Conservation (phyloP, 83 land plant genomes). For the Isoetes engelmannii region DNA sequence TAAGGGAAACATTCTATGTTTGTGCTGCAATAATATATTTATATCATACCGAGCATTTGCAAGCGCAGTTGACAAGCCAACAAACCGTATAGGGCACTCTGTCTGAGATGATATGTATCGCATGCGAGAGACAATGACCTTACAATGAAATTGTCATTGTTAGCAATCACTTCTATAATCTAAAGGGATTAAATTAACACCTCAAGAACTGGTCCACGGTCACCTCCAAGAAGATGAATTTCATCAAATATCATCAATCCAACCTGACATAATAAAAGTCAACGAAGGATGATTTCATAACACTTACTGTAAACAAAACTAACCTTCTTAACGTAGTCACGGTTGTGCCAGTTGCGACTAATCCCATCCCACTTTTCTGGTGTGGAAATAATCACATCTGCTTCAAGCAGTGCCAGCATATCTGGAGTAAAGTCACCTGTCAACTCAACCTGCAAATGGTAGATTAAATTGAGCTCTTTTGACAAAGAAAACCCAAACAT, state of each 20-base stretch:
- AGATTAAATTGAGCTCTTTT: too few relatives aligned
- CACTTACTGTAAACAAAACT: not conserved
- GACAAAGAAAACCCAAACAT: too few relatives aligned
- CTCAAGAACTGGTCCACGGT: conserved; percentile 99
- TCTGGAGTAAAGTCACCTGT: conserved; percentile 99
- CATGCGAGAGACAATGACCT: conserved; percentile 99
- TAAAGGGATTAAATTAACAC: conserved; percentile 24
- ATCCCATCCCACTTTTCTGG: conserved; percentile 99
- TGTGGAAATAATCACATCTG: conserved; percentile 95
- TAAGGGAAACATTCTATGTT: not conserved
- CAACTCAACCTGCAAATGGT: conserved; percentile 74
- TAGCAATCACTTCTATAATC: conserved; percentile 2
- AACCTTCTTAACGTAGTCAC: conserved; percentile 94
- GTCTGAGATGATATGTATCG: conserved; percentile 99
- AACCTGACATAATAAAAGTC: conserved; percentile 35
- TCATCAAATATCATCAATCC: conserved; percentile 95
- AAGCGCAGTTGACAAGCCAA: conserved; percentile 95
- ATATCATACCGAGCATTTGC: conserved; percentile 83
- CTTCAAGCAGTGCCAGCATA: conserved; percentile 70
- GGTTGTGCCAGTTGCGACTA: conserved; percentile 90
- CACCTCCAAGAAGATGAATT: conserved; percentile 97
- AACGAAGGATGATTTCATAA: not conserved
- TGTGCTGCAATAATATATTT: not conserved
- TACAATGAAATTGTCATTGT: conserved; percentile 1
- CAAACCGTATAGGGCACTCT: conserved; percentile 69